Base-by-base conservation (phyloP, 2,329 filamentous ascomycete genomes). In the Lasiodiplodia citricola region DNA sequence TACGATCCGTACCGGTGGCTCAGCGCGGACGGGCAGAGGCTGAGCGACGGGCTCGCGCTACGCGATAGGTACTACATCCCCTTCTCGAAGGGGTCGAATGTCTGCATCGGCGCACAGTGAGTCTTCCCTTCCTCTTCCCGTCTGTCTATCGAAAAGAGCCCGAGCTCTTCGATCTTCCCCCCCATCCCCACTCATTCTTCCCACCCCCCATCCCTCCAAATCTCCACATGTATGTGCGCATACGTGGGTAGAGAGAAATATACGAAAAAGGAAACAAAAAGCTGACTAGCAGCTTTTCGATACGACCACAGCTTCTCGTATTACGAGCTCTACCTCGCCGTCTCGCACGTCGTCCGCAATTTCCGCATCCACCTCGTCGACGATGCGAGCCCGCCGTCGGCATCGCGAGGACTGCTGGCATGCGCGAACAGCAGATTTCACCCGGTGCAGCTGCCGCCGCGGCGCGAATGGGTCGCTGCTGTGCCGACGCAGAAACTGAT, bases 1-100 rank as follows among this genome's bases (percentile, higher is more conserved):
- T 63, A 52, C 47, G 41, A 63, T 16, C 60, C 60, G 28, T 63
- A 63, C 28, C 60, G 60, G 13, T 63, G 60, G 60, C n/a, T 63
- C 18, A 37, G 44, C 11, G 28, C 60, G 14, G 60, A 63, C 44
- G 60, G 60, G 25, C 44, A 14, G 13, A 14, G 28, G n/a, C 18
- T 63, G 44, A 63, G 60, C 28, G 31, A 38, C 31, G 60, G 44
- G 28, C 25, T 63, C 16, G 28, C 60, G 25, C 31, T 63, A 13
- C 37, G 60, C n/a, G 44, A 63, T 31, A 51, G 37, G 60, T 63
- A 51, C 44, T 63, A 63, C n/a, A 63, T 63, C 31, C 60, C 60
- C 13, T 52, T 63, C 31, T 63, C 60, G 25, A 63, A 63, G 18
- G 60, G 60, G n/a, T 52, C 60, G 25, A 63, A 38, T 11, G 60